phyloP scores from a whole-genome alignment of 1,284 basidiomycete genomes.

The Lignosus rhinocerotis region DNA sequence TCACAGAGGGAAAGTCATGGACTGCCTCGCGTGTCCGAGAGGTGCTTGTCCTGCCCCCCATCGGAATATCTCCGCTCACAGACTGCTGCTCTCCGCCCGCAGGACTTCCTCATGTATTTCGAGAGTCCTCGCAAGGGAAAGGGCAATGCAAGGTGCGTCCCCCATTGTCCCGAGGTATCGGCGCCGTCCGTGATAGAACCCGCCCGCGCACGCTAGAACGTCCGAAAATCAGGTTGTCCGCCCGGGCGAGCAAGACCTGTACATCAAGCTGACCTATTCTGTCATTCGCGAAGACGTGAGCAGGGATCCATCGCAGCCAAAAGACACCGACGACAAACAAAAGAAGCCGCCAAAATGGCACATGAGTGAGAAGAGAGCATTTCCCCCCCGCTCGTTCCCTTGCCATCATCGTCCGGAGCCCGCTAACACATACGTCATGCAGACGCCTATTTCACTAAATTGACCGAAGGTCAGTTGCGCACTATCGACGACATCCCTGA shows the following conservation, averaged over 20 bases:
- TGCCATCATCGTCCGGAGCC: background rate
- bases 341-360: slow-evolving; percentile 69
- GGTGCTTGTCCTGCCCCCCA: slow-evolving; percentile 25
- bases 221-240: slow-evolving; percentile 35
- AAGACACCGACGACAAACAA: slow-evolving; percentile 26
- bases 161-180: slow-evolving; percentile 10
- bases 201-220: slow-evolving; percentile 20
- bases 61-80: slow-evolving; percentile 5
- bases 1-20: slow-evolving; percentile 45
- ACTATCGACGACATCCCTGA: slow-evolving; percentile 38
- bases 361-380: slow-evolving; percentile 49
- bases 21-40: slow-evolving; percentile 40
- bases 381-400: slow-evolving; percentile 2
- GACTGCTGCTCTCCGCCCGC: slow-evolving; percentile 5
- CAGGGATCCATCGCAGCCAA: slow-evolving; percentile 17
- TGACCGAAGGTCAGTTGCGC: slow-evolving; percentile 37
- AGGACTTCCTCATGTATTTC: slow-evolving; percentile 47
- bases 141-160: slow-evolving; percentile 27
- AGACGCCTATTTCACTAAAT: slow-evolving; percentile 80
- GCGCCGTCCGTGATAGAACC: slow-evolving; percentile 12
- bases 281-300: slow-evolving; percentile 44
- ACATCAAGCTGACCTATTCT: slow-evolving; percentile 80
- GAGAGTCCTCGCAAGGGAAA: slow-evolving; percentile 37
- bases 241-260: slow-evolving; percentile 63
- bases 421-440: slow-evolving; percentile 18